These are phyloP conservation scores for Arachis stenosperma DNA, from an alignment of 306 rosid genomes.

Conservation along the genomic window DNA sequence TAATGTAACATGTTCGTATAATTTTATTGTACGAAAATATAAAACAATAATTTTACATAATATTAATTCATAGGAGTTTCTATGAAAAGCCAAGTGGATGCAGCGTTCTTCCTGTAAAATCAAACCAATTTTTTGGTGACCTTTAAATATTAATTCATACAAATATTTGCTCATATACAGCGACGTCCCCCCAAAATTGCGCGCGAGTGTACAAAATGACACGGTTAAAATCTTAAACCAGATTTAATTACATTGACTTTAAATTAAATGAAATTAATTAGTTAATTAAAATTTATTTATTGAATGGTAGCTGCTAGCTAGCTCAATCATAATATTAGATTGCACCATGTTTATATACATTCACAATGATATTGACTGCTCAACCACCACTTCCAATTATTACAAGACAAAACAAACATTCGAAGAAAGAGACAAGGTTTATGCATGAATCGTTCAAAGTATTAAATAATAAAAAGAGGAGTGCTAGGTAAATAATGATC, in stretches of 20 bases:
- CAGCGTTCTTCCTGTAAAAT: background rate
- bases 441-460: constrained; percentile 26
- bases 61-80: too few relatives aligned
- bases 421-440: constrained; percentile 15
- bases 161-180: background rate
- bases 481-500: too few relatives aligned
- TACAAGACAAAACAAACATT: constrained; percentile 43
- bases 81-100: background rate
- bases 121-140: background rate
- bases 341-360: constrained; percentile 2
- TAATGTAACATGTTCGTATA: too few relatives aligned
- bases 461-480: background rate
- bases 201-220: constrained; percentile 20
- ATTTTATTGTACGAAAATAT: too few relatives aligned
- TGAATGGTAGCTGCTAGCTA: background rate
- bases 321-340: constrained; percentile 2
- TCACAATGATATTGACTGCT: constrained; percentile 39
- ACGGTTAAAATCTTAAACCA: constrained; percentile 11
- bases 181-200: constrained; percentile 9
- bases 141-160: background rate
- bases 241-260: constrained; percentile 26
- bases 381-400: constrained; percentile 41
- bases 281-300: background rate
- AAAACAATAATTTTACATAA: too few relatives aligned
- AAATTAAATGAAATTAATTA: background rate